Percentiles rank a stretch among this genome's conserved stretches.
Evolutionary conservation across 208 protist genomes (phyloP).

Genomic region (Crithidia sp.): DNA sequence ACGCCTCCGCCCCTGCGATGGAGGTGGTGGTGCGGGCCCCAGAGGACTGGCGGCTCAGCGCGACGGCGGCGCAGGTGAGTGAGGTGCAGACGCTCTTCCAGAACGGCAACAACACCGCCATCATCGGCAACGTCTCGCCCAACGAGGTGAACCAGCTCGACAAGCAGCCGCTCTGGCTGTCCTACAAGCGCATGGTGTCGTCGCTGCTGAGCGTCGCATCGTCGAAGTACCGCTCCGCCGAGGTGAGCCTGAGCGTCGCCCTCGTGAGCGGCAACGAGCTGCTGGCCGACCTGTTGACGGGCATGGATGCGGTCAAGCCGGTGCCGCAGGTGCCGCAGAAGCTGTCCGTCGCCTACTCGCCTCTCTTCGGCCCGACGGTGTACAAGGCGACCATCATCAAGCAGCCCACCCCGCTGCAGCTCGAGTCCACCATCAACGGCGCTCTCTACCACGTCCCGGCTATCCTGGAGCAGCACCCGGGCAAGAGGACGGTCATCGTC

Average conservation of each 20-base stretch:
- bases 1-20: conserved; percentile 26
- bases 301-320: conserved; percentile 26
- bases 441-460: conserved; percentile 49
- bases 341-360: conserved; percentile 57
- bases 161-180: conserved; percentile 70
- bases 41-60: conserved; percentile 45
- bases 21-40: conserved; percentile 53
- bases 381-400: conserved; percentile 60
- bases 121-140: conserved; percentile 48
- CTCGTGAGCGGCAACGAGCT: conserved; percentile 50
- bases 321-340: conserved; percentile 32
- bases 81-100: conserved; percentile 54
- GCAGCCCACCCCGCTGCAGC: conserved; percentile 45
- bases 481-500: conserved; percentile 47
- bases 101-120: conserved; percentile 67
- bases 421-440: conserved; percentile 58
- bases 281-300: conserved; percentile 39
- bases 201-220: conserved; percentile 51
- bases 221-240: conserved; percentile 50
- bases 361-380: conserved; percentile 67
- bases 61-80: conserved; percentile 40
- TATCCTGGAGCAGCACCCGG: conserved; percentile 36
- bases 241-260: conserved; percentile 57
- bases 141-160: conserved; percentile 46
- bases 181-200: conserved; percentile 66